These are phyloP conservation scores for Mesotaenium endlicherianum DNA, from an alignment of 139 green algal species.

Conservation along the genomic window DNA sequence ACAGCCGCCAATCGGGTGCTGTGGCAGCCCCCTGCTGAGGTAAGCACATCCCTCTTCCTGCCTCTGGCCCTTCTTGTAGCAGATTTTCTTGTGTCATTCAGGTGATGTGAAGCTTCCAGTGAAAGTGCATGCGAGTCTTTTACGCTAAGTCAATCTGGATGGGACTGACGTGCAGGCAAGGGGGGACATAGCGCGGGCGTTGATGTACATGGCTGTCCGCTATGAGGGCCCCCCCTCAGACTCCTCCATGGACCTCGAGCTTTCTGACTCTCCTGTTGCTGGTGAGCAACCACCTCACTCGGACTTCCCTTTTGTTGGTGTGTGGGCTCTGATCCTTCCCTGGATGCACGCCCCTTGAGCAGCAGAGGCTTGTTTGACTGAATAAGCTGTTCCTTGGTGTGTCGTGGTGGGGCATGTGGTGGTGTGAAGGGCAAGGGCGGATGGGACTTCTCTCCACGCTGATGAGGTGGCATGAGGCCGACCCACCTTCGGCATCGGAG, in stretches of 20 bases:
- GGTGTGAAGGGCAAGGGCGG: neutral
- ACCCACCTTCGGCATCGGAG: conserved; percentile 12
- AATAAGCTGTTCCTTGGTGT: too few relatives aligned
- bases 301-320: neutral
- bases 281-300: neutral
- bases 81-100: too few relatives aligned
- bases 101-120: too few relatives aligned
- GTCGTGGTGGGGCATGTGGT: too few relatives aligned
- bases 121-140: too few relatives aligned
- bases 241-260: conserved; percentile 31
- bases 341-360: neutral
- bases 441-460: conserved; percentile 34
- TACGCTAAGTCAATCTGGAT: conserved; percentile 3
- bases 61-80: too few relatives aligned
- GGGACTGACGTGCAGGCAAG: conserved; percentile 12
- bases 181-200: conserved; percentile 41
- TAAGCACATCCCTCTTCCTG: too few relatives aligned
- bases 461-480: conserved; percentile 30
- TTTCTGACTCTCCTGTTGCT: conserved; percentile 26
- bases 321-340: too few relatives aligned
- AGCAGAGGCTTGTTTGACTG: too few relatives aligned
- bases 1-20: conserved; percentile 19
- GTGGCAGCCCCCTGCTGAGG: conserved; percentile 17
- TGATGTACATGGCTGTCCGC: conserved; percentile 49
- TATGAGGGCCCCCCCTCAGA: conserved; percentile 15